phyloP scores from a whole-genome alignment of 257 asterid species.

The Lithospermum erythrorhizon region DNA sequence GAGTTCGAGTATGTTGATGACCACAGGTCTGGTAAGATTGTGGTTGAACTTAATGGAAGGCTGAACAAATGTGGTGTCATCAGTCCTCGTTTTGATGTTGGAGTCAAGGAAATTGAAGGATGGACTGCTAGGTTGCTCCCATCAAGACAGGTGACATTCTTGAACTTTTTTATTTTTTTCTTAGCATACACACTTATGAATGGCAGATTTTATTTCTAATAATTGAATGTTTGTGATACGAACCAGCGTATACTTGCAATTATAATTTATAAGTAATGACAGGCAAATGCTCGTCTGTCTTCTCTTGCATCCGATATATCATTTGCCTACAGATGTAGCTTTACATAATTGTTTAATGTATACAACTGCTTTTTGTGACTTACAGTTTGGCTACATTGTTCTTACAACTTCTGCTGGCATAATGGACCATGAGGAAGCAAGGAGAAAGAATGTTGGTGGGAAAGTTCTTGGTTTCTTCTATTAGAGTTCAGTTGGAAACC shows the following conservation, averaged over 20 bases:
- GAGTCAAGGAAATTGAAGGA: conserved; percentile 28
- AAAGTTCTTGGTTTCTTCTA: not conserved
- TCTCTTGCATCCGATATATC: not conserved
- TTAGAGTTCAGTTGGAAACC: not conserved
- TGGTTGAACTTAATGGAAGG: conserved; percentile 29
- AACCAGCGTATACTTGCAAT: too few relatives aligned
- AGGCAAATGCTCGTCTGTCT: too few relatives aligned
- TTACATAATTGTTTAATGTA: not conserved
- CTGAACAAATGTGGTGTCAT: conserved; percentile 32
- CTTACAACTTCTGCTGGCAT: not conserved
- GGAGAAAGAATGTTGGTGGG: not conserved
- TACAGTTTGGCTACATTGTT: not conserved
- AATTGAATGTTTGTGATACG: too few relatives aligned
- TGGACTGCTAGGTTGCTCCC: conserved; percentile 36
- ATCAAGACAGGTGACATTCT: conserved; percentile 27
- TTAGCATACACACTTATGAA: too few relatives aligned
- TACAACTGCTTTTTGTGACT: not conserved
- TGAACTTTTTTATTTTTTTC: not conserved
- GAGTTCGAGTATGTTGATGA: conserved; percentile 32
- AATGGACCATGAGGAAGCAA: not conserved
- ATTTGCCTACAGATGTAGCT: not conserved
- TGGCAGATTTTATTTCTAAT: too few relatives aligned
- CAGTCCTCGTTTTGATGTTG: conserved; percentile 31
- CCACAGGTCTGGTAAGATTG: conserved; percentile 32
- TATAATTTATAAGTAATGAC: too few relatives aligned